Evolutionary conservation across 257 asterid species (phyloP).

Genomic region (Primulina huaijiensis): DNA sequence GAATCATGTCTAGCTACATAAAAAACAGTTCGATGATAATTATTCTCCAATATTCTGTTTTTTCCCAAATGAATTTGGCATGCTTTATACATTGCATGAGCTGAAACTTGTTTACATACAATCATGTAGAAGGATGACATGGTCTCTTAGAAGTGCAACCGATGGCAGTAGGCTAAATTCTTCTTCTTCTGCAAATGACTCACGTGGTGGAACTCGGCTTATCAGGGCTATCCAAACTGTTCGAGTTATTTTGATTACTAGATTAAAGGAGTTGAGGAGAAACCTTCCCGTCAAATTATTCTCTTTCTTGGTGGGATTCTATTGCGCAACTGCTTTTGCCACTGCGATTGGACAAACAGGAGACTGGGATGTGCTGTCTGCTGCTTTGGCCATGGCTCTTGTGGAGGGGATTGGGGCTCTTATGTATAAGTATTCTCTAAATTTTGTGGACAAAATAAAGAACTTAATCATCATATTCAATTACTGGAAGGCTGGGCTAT

Average conservation of each 20-base stretch:
- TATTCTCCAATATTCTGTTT: background rate
- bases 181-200: conserved; percentile 40
- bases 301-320: conserved; percentile 81
- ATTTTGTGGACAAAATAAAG: conserved; percentile 45
- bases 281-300: conserved; percentile 68
- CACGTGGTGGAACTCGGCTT: conserved; percentile 63
- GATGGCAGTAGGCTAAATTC: conserved; percentile 54
- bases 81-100: background rate
- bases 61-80: background rate
- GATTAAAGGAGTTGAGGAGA: conserved; percentile 52
- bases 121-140: conserved; percentile 42
- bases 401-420: conserved; percentile 96
- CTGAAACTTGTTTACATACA: conserved; percentile 14
- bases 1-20: background rate
- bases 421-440: conserved; percentile 64
- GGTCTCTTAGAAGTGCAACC: conserved; percentile 68
- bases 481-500: conserved; percentile 87
- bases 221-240: conserved; percentile 56
- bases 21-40: background rate
- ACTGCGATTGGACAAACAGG: conserved; percentile 97
- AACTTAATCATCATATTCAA: conserved; percentile 55
- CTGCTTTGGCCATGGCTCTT: conserved; percentile 81
- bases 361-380: conserved; percentile 95
- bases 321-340: conserved; percentile 89
- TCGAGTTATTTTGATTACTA: conserved; percentile 40